Conservation (phyloP, 768 basidiomycete genomes). For the Dacryopinax primogenitus region DNA sequence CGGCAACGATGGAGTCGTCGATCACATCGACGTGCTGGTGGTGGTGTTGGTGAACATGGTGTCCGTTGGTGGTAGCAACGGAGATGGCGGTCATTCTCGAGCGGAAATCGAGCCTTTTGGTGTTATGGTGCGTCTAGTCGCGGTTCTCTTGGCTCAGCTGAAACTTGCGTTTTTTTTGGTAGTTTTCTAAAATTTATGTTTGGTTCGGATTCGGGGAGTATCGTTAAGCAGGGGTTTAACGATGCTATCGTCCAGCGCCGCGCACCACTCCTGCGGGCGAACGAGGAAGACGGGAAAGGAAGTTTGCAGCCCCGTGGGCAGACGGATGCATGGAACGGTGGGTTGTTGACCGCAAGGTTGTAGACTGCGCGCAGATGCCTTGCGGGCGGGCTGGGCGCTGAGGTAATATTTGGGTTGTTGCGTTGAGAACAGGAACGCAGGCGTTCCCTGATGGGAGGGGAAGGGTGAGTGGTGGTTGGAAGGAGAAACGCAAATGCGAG, state of each 20-base stretch:
- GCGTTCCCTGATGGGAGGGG: background rate
- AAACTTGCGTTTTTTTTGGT: background rate
- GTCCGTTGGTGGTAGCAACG: slow-evolving; percentile 8
- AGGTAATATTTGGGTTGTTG: background rate
- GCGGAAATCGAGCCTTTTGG: background rate
- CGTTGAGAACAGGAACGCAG: background rate
- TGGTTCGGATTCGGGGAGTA: background rate
- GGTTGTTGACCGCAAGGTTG: background rate
- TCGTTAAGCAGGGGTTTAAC: background rate
- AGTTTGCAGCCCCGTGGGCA: slow-evolving; percentile 7
- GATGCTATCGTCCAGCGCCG: slow-evolving; percentile 8
- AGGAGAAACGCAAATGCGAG: background rate
- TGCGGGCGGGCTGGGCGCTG: slow-evolving; percentile 9
- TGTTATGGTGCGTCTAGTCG: background rate
- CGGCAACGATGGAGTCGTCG: slow-evolving; percentile 10
- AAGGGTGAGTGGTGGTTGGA: background rate
- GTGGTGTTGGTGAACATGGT: slow-evolving; percentile 4
- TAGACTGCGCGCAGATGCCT: background rate
- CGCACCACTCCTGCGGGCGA: slow-evolving; percentile 5
- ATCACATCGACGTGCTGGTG: slow-evolving; percentile 7
- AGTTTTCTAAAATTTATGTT: background rate
- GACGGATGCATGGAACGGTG: slow-evolving; percentile 9
- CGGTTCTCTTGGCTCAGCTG: background rate
- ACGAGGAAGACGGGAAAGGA: slow-evolving; percentile 2
- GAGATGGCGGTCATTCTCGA: background rate